Evolutionary conservation across 768 basidiomycete genomes (phyloP).

Genomic region (Serendipita sp.): DNA sequence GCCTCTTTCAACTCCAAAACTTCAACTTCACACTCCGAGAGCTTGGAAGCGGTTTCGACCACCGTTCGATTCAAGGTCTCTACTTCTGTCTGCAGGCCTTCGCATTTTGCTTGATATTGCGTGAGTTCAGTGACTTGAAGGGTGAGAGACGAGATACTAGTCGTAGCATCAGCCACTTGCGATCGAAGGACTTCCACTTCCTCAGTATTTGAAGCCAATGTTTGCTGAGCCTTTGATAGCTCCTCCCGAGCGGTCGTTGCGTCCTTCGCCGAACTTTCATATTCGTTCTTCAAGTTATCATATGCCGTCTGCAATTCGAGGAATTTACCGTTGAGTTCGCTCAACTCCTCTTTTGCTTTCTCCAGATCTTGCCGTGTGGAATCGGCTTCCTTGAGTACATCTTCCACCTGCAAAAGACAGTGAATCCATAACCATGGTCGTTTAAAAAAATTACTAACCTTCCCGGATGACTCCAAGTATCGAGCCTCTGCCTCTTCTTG

Average conservation of each 20-base stretch:
- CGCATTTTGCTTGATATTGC: conserved; percentile 14
- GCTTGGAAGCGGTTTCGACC: conserved; percentile 51
- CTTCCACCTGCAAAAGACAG: not conserved
- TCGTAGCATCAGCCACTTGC: conserved; percentile 24
- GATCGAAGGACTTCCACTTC: conserved; percentile 34
- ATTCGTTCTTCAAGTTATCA: conserved; percentile 37
- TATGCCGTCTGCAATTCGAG: conserved; percentile 50
- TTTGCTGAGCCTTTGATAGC: not conserved
- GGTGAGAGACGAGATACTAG: conserved; percentile 9
- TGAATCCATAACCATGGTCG: not conserved
- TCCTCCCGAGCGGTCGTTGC: conserved; percentile 37
- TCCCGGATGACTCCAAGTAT: not conserved
- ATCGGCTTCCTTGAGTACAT: conserved; percentile 30
- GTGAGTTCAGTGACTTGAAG: conserved; percentile 9
- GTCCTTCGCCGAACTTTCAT: conserved; percentile 32
- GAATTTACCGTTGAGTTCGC: conserved; percentile 40
- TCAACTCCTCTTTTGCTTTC: conserved; percentile 47
- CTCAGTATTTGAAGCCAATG: conserved; percentile 19
- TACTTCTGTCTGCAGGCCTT: conserved; percentile 34
- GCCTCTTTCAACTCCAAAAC: conserved; percentile 61
- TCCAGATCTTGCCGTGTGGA: conserved; percentile 42
- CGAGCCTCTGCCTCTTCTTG: not conserved
- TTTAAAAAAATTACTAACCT: not conserved
- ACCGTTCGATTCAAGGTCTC: conserved; percentile 41
- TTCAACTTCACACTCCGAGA: conserved; percentile 72